Evolutionary conservation across 2,329 filamentous ascomycete genomes (phyloP), one percentile per base, ranked within the genome.

Genomic region (Scedosporium dehoogii): DNA sequence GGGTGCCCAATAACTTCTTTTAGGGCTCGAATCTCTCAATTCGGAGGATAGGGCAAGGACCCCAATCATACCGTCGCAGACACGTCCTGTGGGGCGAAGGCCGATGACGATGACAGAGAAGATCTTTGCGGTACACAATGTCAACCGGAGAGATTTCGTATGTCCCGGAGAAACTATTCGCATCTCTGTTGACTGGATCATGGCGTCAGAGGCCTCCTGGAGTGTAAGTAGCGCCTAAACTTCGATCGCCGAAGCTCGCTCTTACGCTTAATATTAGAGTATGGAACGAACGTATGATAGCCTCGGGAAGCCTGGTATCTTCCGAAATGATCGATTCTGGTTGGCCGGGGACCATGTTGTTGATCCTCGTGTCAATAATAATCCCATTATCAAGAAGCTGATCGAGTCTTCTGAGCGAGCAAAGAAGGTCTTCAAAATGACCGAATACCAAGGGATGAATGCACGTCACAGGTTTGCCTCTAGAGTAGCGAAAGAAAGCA

Each of bases 271-370:
- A 29, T 33, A 33, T 33, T 3, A 46, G 44, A 71, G 73, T 48
- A 80, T 80, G 77, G 70, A 74, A 38, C 67, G 67, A 46, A 75
- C 73, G 3, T 77, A 78, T 65, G 68, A 76, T 4, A 60, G 68
- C 3, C 66, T 81, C 6, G 75, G 76, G 3, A 65, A 68, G 12
- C 76, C 76, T 0, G 72, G 74, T 3, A 76, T 79, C n/a, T 79
- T 74, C 63, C 76, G 79, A 7, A 81, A 80, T 60, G 78, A 81
- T 64, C 69, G 79, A 0, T 75, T 81, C 65, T 81, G 79, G 79
- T 71, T 82, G 5, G 78, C 78, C 0, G 75, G 75, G 1, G 79
- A 81, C 65, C 78, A 81, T 64, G 72, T 76, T 3, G 77, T 80
- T 3, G 77, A 81, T 60, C 78, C 79, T 1, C 70, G 76, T 1